A percentile compares a stretch with the other conserved stretches of the same genome.
Evolutionary conservation across 768 basidiomycete genomes (phyloP).

Genomic region (Peribolospora kevripleyi): DNA sequence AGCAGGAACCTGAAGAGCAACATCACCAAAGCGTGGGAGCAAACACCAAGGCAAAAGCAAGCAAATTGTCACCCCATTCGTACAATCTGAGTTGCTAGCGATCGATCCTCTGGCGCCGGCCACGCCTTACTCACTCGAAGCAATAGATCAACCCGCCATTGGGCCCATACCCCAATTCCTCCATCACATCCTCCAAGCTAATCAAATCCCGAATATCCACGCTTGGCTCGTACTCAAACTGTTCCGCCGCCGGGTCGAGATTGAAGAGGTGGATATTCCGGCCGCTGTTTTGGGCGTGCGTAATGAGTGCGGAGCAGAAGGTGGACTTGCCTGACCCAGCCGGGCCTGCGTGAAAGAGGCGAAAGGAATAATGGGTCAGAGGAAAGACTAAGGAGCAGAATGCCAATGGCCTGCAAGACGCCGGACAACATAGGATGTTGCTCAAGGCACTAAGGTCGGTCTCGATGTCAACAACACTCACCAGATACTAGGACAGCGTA

Average conservation of each 20-base stretch:
- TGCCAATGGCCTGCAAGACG: too few relatives aligned
- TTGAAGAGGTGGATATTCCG: slow-evolving; percentile 82
- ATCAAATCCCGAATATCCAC: slow-evolving; percentile 89
- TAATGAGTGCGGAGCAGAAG: slow-evolving; percentile 64
- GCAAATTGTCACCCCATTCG: not conserved
- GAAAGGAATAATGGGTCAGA: not conserved
- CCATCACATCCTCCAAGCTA: slow-evolving; percentile 84
- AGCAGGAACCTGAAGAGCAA: slow-evolving; percentile 49
- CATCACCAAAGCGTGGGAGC: not conserved
- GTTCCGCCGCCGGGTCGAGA: slow-evolving; percentile 82
- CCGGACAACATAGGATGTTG: too few relatives aligned
- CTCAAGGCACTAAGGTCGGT: too few relatives aligned
- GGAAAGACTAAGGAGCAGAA: too few relatives aligned
- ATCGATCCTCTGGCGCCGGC: not conserved
- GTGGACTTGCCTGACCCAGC: slow-evolving; percentile 97
- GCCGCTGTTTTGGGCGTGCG: slow-evolving; percentile 58
- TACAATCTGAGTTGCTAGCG: not conserved
- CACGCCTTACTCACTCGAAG: slow-evolving; percentile 64
- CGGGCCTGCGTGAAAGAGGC: slow-evolving; percentile 38
- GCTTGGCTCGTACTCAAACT: slow-evolving; percentile 73
- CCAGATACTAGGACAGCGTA: too few relatives aligned
- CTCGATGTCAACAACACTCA: too few relatives aligned
- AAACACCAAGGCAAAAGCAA: not conserved
- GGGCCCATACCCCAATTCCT: slow-evolving; percentile 77
- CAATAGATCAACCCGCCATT: slow-evolving; percentile 95